phyloP scores from a whole-genome alignment of 2,329 filamentous ascomycete species.

The Allantophomopsis lycopodina region DNA sequence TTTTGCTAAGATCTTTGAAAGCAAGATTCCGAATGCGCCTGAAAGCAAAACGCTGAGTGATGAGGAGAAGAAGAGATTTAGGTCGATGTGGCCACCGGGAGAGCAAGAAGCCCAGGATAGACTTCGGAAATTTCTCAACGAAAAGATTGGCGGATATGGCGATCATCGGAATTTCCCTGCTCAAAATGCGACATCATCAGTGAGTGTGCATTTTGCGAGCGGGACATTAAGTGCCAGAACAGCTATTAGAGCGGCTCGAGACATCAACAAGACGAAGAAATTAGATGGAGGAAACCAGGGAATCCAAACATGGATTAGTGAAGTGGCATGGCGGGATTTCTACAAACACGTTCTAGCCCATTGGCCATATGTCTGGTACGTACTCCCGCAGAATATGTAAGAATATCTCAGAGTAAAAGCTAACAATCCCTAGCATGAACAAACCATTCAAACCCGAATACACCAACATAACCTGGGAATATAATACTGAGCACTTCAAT shows the following conservation, averaged over 20 bases:
- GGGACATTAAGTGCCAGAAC: slow-evolving; percentile 57
- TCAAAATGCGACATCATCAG: slow-evolving; percentile 45
- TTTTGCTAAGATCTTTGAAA: slow-evolving; percentile 44
- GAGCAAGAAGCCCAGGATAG: slow-evolving; percentile 56
- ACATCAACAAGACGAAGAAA: slow-evolving; percentile 46
- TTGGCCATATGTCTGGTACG: slow-evolving; percentile 71
- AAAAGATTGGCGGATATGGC: slow-evolving; percentile 48
- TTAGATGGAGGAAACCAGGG: slow-evolving; percentile 54
- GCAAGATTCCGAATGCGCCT: slow-evolving; percentile 45
- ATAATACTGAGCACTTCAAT: slow-evolving; percentile 51
- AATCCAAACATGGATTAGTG: slow-evolving; percentile 63
- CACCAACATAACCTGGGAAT: slow-evolving; percentile 72
- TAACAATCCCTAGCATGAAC: slow-evolving; percentile 39
- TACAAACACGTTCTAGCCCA: slow-evolving; percentile 75
- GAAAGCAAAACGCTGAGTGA: slow-evolving; percentile 44
- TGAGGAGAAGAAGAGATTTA: slow-evolving; percentile 44
- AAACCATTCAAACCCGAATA: slow-evolving; percentile 76
- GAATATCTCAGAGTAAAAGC: slow-evolving; percentile 1
- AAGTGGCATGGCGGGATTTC: slow-evolving; percentile 79
- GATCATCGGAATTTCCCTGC: slow-evolving; percentile 53
- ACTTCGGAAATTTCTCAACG: slow-evolving; percentile 52
- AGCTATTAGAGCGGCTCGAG: slow-evolving; percentile 47
- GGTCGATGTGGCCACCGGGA: slow-evolving; percentile 57
- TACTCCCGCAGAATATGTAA: slow-evolving; percentile 1
- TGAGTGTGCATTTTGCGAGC: slow-evolving; percentile 61